Base-by-base conservation (phyloP, 2,329 filamentous ascomycete genomes). In the Dactylonectria estremocensis region DNA sequence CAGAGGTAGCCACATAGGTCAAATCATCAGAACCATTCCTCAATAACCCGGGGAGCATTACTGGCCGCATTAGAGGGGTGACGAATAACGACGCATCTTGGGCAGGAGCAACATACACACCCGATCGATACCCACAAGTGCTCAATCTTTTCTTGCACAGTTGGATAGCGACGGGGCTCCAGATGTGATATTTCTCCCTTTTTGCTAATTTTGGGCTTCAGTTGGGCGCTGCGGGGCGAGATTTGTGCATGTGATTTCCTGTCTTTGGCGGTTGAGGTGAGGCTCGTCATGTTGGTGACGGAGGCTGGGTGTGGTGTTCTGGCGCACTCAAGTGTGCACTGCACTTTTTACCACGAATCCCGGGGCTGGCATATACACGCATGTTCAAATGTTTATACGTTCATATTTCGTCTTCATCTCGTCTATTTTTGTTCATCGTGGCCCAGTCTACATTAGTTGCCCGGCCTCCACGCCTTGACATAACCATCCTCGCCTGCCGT, bases 401-500 rank as follows among this genome's bases (percentile, higher is more conserved):
- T 33, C 8, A 13, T 5, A 2, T 43, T 28, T 28, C 18, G 8
- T 14, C 37, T 52, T 8, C 11, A 24, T 3, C 14, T 48, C 45
- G 8, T 35, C 14, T 58, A 10, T 35, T 46, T 55, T 56, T 7
- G 7, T 57, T 22, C 59, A 14, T 49, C 6, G 14, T 18, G 84
- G 7, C 50, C 58, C 20, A n/a, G 31, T 67, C 55, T 53, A 74
- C 8, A 59, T 69, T 73, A 54, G 60, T 67, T 74, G 52, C 67
- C 71, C 1, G 81, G 79, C 46, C 83, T 83, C 88, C 88, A 90
- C 3, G 87, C 86, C 75, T 87, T 88, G 75, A 90, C 81, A 68
- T 81, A 83, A 2, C 88, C 87, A 70, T 90, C 88, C 74, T 90
- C 88, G 18, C 88, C 88, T 6, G 83, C 87, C 52, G 87, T 90